Base-by-base conservation (phyloP, 192 early-diverging fungal genomes). In the Globomyces pollinis-pini region DNA sequence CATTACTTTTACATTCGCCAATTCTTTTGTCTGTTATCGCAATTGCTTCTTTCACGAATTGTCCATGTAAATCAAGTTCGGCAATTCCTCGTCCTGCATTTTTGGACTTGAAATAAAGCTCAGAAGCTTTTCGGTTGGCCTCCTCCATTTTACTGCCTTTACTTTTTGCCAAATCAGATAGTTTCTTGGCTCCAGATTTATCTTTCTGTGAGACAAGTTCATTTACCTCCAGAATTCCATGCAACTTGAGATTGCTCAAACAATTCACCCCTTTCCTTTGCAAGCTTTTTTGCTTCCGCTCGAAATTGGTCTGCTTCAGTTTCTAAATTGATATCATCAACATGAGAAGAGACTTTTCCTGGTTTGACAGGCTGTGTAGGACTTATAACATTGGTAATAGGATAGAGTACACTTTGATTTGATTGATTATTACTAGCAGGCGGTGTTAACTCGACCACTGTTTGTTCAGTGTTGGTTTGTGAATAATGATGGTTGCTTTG, bases 11-110 rank as follows among this genome's bases (percentile, higher is more conserved):
- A 63, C 85, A 88, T 28, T 60, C 38, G 11, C 50, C 35, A 13
- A 87, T 71, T 20, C 76, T 70, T 28, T 66, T 62, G 21, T 78
- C 71, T 1, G 80, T 65, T 8, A 70, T 62, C 4, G 62, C 70
- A 2, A 77, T 49, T 0, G 87, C 85, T 59, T 87, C 87, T 54
- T 64, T 56, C 26, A 88, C 87, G 59, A 71, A 81, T 11, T 86
- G 57, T 3, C 85, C 87, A 41, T 88, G 87, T 24, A 88, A 50
- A 64, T 88, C 87, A 44, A 88, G 57, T 53, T 87, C 76, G 32
- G 72, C 57, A 0, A 64, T 26, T 13, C 65, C 60, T 28, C 74
- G 57, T 2, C 21, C 31, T 3, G 54, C 20, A 41, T 85, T 86
- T 51, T 84, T 72, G 3, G 51, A 72, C 74, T 35, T 18, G 1